Evolutionary conservation across 306 rosid genomes (phyloP), one percentile per base, ranked within the genome.

Genomic region (Coriaria nepalensis): DNA sequence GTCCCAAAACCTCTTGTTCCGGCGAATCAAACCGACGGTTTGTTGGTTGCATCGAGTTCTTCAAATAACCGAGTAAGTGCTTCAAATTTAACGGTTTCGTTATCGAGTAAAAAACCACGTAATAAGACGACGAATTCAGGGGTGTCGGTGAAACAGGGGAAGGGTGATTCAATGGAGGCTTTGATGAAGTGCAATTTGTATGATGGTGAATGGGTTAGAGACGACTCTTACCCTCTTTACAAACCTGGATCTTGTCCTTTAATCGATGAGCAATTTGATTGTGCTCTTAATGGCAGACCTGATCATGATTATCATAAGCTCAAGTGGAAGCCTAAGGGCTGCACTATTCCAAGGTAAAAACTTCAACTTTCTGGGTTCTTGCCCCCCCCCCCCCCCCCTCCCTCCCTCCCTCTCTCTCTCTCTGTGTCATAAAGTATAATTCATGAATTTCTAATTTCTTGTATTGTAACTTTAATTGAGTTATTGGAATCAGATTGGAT

Each of bases 291-390:
- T 52, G 94, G 95, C 33, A 77, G 98, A 55, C 94, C 93, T 29
- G 98, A 90, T 63, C 71, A 67, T 42, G 69, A 65, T 7, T 73
- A 63, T 63, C 93, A 64, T 66, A 81, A 79, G 34, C 71, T 68
- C 62, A 85, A 74, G 66, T 90, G 98, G 98, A 82, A 79, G 65
- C 98, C 98, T 9, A 77, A 73, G 63, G 84, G 65, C 6, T 90
- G 98, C 68, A 56, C 6, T 57, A 74, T 90, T 8, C 98, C 98
- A 13, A 85, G 98, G 96, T 87, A 61, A 35, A 65, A 9, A 4
- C 33, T 10, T 5, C 37, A 47, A 29, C 33, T 32, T 37, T 47
- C 37, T n/a, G 29, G 29, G 29, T 20, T 20, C 29, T 20, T n/a
- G n/a, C n/a, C n/a, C n/a, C n/a, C n/a, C n/a, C n/a, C n/a, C n/a